Evolutionary conservation across 2,329 filamentous ascomycete genomes (phyloP), one percentile per base, ranked within the genome.

Genomic region (Pseudopithomyces chartarum): DNA sequence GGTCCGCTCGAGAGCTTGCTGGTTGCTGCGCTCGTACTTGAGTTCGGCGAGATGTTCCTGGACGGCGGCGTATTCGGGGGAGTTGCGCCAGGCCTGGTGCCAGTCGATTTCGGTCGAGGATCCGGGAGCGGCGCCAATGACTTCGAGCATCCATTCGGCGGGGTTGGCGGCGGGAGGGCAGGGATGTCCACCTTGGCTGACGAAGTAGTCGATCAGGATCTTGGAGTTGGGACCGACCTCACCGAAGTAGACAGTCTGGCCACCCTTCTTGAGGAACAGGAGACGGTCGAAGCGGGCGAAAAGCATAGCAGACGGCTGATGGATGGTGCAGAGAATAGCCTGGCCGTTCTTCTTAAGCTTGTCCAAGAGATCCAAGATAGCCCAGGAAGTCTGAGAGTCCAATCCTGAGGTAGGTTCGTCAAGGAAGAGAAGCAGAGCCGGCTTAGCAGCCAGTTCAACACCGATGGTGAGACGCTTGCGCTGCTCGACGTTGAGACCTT

Each of bases 361-460:
- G 19, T 52, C 42, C 40, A 52, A 52, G 11, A 52, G 50, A 32
- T 92, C 89, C 44, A 92, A 84, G 71, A 97, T 97, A 61, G 91
- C 90, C 91, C 92, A 97, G 0, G 92, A 94, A 1, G 93, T 96
- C 76, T 97, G 92, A 70, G 87, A 91, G 76, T 97, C 94, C 19
- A 97, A 86, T 81, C 94, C 94, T 26, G 92, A 97, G 3, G 93
- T 97, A 13, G 94, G 94, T 76, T 98, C 94, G 68, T 98, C 94
- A 38, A 97, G 86, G 80, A 97, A 97, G 45, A 97, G 86, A 59
- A 97, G 83, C 51, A 97, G 82, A 39, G 91, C 88, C 6, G 94
- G 94, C 79, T 95, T 97, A 6, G 94, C 94, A 40, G 92, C 93
- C 22, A 98, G 84, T 74, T 98, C 94, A n/a, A 98, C 93, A 76